phyloP scores from a whole-genome alignment of 345 rosid genomes.

The Raphanus sativus region DNA sequence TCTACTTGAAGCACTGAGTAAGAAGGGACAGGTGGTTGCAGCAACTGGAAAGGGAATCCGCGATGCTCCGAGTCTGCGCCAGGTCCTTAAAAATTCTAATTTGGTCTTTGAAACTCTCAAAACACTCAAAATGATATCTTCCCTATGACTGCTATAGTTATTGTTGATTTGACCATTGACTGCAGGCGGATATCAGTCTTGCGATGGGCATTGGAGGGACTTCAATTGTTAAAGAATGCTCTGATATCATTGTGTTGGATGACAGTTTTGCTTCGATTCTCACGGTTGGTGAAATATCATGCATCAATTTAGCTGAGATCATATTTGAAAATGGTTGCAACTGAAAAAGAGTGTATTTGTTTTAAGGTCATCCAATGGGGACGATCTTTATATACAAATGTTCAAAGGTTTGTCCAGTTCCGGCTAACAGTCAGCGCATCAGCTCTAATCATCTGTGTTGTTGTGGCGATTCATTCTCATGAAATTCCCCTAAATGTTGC shows the following conservation, averaged over 20 bases:
- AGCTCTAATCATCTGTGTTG: not conserved
- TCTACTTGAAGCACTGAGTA: not conserved
- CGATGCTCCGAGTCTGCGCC: not conserved
- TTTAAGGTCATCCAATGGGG: constrained; percentile 5
- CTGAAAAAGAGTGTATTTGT: not conserved
- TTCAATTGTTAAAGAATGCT: not conserved
- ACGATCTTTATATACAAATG: not conserved
- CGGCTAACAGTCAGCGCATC: constrained; percentile 10
- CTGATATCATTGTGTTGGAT: not conserved
- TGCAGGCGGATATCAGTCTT: constrained; percentile 1
- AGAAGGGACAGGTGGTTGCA: constrained; percentile 1
- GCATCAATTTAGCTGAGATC: not conserved
- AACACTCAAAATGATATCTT: not conserved
- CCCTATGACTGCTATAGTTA: not conserved
- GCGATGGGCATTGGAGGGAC: constrained; percentile 4
- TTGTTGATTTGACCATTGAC: not conserved
- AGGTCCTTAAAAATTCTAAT: not conserved
- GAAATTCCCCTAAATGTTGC: not conserved
- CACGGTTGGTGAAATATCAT: not conserved
- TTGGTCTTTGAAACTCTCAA: not conserved
- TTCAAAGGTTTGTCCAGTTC: constrained; percentile 1
- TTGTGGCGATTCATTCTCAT: constrained; percentile 4
- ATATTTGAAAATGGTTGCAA: not conserved
- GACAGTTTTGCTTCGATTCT: not conserved
- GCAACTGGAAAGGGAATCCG: constrained; percentile 5